Evolutionary conservation across 371 early-diverging fungal genomes (phyloP).

Genomic region (Actinomucor elegans): DNA sequence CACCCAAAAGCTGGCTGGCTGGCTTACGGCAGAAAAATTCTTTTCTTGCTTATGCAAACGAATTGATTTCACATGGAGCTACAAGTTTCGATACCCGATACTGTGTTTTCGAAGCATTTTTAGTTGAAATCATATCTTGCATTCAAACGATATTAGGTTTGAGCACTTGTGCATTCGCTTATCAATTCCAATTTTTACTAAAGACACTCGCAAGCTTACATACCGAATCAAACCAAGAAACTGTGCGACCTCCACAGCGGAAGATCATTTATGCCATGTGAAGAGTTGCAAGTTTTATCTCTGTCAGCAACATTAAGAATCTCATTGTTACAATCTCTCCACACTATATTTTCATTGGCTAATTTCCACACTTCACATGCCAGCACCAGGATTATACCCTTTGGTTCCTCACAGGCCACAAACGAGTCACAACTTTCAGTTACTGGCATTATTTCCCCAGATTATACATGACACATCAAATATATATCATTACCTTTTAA

Average conservation of each 20-base stretch:
- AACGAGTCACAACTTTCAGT: conserved; percentile 3
- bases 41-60: conserved; percentile 23
- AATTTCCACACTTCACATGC: conserved; percentile 20
- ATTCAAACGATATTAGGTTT: too few species aligned
- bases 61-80: conserved; percentile 25
- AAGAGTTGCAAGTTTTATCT: conserved; percentile 1
- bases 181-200: too few species aligned
- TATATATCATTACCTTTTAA: conserved; percentile 6
- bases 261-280: conserved; percentile 14
- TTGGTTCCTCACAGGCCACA: neutral
- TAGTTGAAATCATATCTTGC: too few species aligned
- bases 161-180: too few species aligned
- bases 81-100: neutral
- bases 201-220: too few species aligned
- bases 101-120: neutral
- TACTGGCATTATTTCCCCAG: conserved; percentile 9
- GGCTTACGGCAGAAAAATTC: neutral
- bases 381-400: neutral
- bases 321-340: conserved; percentile 9
- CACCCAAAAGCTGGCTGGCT: neutral
- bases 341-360: conserved; percentile 22
- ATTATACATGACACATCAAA: conserved; percentile 23
- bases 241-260: too few species aligned
- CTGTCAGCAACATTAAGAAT: conserved; percentile 16
- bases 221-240: too few species aligned